Evolutionary conservation across 768 basidiomycete species (phyloP), one percentile per base, ranked within the genome.

Genomic region (Botryobasidium botryosum): DNA sequence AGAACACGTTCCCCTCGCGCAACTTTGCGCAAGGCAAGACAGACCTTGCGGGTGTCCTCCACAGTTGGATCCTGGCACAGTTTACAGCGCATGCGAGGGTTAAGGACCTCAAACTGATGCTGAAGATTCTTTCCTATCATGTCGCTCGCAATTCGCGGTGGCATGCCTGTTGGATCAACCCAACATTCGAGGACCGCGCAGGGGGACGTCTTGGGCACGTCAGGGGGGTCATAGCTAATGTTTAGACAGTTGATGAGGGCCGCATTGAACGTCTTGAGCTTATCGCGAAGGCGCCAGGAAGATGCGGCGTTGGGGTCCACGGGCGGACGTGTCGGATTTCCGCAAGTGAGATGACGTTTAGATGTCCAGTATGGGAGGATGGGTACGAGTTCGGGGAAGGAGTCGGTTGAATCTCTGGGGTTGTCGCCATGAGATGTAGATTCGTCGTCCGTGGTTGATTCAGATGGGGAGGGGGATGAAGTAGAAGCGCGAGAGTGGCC

Each of bases 191-290:
- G 67, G 35, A 81, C 78, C 0, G 94, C 90, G 53, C 90, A 96
- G 1, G 94, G 94, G 51, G 82, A 81, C 5, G 92, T 96, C 67
- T 97, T 99, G 63, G 97, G 79, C 43, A 96, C 68, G 56, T 99
- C 94, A 50, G 94, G 94, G 15, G 94, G 94, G 57, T 97, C 92
- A 37, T 94, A 85, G 45, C 92, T 91, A 58, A 97, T 87, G 62
- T 97, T 96, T 17, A 99, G 69, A 56, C 94, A 99, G 44, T 97
- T 65, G 6, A 92, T 81, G 4, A 92, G 68, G 1, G 79, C 80
- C 2, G 87, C 92, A 28, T 86, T 79, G 15, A 80, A 76, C 1
- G 90, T 96, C 62, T 92, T 92, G 43, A 92, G 73, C 58, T 90
- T 86, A 49, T 79, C 79, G 2, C 81, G 79, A 20, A 52, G n/a